Conservation (phyloP, 176 grass and related monocot species). For the Carex myosuroides region DNA sequence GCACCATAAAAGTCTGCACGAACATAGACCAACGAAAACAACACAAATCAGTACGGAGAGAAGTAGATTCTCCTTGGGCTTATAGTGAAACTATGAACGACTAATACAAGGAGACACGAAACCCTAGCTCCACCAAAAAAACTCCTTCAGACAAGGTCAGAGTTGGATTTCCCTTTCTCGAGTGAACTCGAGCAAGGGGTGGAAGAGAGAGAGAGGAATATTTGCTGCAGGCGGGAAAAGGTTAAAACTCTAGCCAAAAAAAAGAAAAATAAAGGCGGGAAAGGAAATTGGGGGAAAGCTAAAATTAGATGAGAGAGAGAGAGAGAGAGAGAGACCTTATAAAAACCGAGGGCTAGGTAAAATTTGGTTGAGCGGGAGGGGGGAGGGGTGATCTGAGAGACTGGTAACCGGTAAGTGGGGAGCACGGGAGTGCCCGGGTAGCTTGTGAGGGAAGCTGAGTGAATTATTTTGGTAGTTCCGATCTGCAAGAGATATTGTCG, state of each 20-base stretch:
- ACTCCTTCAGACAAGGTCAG: neutral
- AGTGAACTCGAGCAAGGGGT: neutral
- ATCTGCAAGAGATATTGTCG: too few relatives aligned
- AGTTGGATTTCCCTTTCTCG: neutral
- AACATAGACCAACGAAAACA: neutral
- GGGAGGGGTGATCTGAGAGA: neutral
- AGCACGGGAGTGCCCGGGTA: neutral
- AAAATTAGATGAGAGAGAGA: neutral
- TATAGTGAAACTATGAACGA: neutral
- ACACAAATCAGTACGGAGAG: neutral
- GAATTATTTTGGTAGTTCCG: neutral
- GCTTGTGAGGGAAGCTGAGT: neutral
- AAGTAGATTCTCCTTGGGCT: neutral
- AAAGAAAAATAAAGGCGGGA: neutral
- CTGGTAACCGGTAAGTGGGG: neutral
- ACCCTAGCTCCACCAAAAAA: conserved; percentile 1
- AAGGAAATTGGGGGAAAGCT: neutral
- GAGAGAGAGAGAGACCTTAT: neutral
- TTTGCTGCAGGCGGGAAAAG: neutral
- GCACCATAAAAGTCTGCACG: conserved; percentile 6
- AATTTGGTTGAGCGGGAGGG: neutral
- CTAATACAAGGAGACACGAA: neutral
- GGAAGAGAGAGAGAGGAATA: neutral
- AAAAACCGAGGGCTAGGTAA: neutral
- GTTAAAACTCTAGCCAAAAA: neutral